phyloP scores from a whole-genome alignment of 2,329 filamentous ascomycete species.

The Albophoma yamanashiensis region DNA sequence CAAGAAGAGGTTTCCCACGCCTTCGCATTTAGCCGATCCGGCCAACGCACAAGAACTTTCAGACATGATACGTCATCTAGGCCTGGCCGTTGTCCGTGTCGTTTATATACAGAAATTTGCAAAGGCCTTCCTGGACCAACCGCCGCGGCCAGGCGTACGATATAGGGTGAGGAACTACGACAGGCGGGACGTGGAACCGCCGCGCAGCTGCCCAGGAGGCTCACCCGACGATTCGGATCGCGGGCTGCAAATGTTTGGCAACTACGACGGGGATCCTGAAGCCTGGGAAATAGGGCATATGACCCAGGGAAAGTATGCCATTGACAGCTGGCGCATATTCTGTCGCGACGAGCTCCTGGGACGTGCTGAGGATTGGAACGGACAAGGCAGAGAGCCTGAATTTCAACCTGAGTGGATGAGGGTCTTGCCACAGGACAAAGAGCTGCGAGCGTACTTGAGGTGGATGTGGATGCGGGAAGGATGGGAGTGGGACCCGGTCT shows the following conservation, averaged over 20 bases:
- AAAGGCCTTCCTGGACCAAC: constrained; percentile 51
- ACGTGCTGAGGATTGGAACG: constrained; percentile 55
- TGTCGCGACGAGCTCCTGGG: constrained; percentile 70
- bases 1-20: constrained; percentile 57
- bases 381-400: constrained; percentile 33
- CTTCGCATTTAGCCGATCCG: constrained; percentile 46
- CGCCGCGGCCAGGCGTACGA: constrained; percentile 48
- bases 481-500: constrained; percentile 67
- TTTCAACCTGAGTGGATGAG: constrained; percentile 89
- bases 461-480: constrained; percentile 92
- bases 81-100: constrained; percentile 59
- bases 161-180: constrained; percentile 42
- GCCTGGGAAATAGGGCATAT: constrained; percentile 82
- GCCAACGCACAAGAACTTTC: constrained; percentile 40
- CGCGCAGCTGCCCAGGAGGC: neutral
- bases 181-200: constrained; percentile 17
- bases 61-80: constrained; percentile 56
- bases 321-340: constrained; percentile 91
- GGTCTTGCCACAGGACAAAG: constrained; percentile 74
- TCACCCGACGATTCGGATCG: neutral
- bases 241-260: neutral
- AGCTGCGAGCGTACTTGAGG: constrained; percentile 72
- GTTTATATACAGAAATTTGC: constrained; percentile 61
- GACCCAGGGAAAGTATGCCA: constrained; percentile 69
- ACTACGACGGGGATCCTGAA: constrained; percentile 13